These are phyloP conservation scores for Penicillium herquei DNA, from an alignment of 495 filamentous ascomycete species.

Conservation along the genomic window DNA sequence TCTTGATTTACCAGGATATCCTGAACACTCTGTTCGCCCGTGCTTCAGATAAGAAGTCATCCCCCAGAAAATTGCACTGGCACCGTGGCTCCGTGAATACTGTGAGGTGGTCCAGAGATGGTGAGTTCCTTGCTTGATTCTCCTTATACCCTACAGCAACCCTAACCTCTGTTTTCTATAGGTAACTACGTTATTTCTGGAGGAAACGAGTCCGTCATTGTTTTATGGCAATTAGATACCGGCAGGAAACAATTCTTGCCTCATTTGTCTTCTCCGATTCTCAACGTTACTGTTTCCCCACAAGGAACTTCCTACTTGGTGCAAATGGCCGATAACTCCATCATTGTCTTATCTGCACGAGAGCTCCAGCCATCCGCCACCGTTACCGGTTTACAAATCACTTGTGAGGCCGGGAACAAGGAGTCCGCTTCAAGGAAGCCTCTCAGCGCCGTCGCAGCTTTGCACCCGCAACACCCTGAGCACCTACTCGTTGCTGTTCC, in stretches of 20 bases:
- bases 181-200: conserved; percentile 97
- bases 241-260: conserved; percentile 75
- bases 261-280: conserved; percentile 79
- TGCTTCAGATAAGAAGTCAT: conserved; percentile 41
- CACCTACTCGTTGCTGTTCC: conserved; percentile 62
- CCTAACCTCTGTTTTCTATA: conserved; percentile 30
- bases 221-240: conserved; percentile 95
- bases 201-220: conserved; percentile 83
- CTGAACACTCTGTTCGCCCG: conserved; percentile 50
- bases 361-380: conserved; percentile 79
- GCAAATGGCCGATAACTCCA: conserved; percentile 84
- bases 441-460: conserved; percentile 18
- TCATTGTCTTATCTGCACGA: conserved; percentile 82
- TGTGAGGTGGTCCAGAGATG: conserved; percentile 87
- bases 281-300: conserved; percentile 79
- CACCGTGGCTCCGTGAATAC: conserved; percentile 78
- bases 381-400: conserved; percentile 75
- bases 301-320: conserved; percentile 76
- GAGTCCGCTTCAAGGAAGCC: conserved; percentile 21
- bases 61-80: conserved; percentile 73
- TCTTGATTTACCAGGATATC: conserved; percentile 76
- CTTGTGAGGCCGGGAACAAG: conserved; percentile 19
- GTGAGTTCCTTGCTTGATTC: conserved; percentile 47
- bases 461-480: conserved; percentile 56
- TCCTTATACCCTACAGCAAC: conserved; percentile 2